Percentiles rank a stretch among this genome's conserved stretches.
These are phyloP conservation scores for Quercus tomentella DNA, from an alignment of 331 rosid species.

Conservation along the genomic window DNA sequence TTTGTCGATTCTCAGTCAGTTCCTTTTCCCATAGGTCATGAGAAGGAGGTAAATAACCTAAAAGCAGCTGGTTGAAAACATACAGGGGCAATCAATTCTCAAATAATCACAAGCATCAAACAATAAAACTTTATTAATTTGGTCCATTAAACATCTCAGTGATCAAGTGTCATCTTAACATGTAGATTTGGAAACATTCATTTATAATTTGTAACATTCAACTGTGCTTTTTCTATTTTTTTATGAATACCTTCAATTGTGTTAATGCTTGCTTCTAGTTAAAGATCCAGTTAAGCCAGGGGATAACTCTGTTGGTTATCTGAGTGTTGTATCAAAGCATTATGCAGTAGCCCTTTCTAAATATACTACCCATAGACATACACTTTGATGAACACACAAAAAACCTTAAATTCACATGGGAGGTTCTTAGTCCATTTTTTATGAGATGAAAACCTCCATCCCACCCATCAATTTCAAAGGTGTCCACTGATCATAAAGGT, in stretches of 20 bases:
- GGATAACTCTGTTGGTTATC: not conserved
- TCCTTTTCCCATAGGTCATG: slow-evolving; percentile 62
- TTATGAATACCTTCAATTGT: not conserved
- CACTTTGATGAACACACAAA: not conserved
- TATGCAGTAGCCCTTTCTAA: not conserved
- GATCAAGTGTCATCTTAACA: not conserved
- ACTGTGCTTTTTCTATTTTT: too few species aligned
- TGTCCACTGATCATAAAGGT: not conserved
- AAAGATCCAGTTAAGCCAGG: not conserved
- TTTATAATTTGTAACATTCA: not conserved
- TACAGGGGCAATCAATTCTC: slow-evolving; percentile 30
- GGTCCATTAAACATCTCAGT: not conserved
- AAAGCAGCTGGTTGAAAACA: slow-evolving; percentile 58
- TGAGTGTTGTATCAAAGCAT: not conserved
- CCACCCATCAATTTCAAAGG: not conserved
- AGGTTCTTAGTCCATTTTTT: not conserved
- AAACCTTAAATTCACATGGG: not conserved
- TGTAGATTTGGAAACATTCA: not conserved
- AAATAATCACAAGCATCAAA: slow-evolving; percentile 18
- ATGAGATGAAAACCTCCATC: not conserved
- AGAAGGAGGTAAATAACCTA: slow-evolving; percentile 66
- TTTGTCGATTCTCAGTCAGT: slow-evolving; percentile 41
- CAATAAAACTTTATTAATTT: not conserved
- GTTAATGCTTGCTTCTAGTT: not conserved
- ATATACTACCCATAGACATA: not conserved